phyloP scores from a whole-genome alignment of 1,284 basidiomycete species.

The Fomitopsis pinicola region DNA sequence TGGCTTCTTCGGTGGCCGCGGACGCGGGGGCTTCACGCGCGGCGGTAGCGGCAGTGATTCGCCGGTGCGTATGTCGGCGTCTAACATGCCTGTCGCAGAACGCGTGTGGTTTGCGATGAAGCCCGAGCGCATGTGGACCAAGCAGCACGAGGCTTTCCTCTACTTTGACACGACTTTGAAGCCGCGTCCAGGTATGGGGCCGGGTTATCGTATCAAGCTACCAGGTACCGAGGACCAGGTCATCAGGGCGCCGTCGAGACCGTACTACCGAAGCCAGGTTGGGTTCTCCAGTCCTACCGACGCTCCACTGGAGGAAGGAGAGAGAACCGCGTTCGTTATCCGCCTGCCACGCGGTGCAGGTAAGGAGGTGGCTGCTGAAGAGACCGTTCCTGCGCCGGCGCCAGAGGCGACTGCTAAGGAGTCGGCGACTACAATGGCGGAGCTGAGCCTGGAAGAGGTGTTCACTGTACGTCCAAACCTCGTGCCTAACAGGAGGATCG shows the following conservation, averaged over 20 bases:
- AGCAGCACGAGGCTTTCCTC: constrained; percentile 69
- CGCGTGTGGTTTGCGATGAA: constrained; percentile 69
- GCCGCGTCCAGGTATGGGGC: constrained; percentile 48
- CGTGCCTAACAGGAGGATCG: constrained; percentile 25
- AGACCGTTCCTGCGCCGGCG: neutral
- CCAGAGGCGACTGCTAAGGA: constrained; percentile 18
- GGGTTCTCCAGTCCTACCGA: constrained; percentile 2
- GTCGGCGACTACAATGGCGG: constrained; percentile 29
- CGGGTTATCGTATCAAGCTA: constrained; percentile 55
- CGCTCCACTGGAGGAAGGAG: constrained; percentile 32
- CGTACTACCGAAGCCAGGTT: constrained; percentile 6
- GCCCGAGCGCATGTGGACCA: constrained; percentile 76
- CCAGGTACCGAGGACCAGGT: constrained; percentile 39
- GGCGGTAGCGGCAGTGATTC: constrained; percentile 18
- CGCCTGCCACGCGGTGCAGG: constrained; percentile 43
- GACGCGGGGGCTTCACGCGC: constrained; percentile 42
- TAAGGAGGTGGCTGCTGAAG: constrained; percentile 26
- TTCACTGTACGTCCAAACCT: constrained; percentile 50
- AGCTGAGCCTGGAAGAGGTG: constrained; percentile 45
- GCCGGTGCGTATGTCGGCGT: constrained; percentile 7
- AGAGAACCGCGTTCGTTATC: constrained; percentile 43
- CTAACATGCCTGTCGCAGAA: constrained; percentile 32
- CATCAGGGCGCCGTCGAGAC: constrained; percentile 23
- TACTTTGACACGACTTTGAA: constrained; percentile 57
- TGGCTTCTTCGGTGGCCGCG: constrained; percentile 30